Conservation (phyloP, 441 rosid genomes). For the Croton setiger region DNA sequence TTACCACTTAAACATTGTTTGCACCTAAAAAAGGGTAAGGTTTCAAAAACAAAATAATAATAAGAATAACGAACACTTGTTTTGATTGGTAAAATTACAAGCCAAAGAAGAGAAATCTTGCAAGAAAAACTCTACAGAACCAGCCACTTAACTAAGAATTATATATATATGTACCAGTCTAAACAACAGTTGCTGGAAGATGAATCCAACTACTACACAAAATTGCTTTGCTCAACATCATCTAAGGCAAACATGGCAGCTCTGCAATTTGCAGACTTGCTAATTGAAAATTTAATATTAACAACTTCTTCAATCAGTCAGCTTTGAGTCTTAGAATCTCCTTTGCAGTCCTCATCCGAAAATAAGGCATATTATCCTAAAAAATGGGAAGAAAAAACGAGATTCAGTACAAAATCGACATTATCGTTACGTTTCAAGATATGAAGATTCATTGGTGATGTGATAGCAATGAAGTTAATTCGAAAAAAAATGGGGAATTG, state of each 20-base stretch:
- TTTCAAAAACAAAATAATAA: background rate
- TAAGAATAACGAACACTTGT: background rate
- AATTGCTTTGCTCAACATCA: constrained; percentile 10
- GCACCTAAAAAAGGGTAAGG: background rate
- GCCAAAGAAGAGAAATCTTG: background rate
- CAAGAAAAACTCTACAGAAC: background rate
- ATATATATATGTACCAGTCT: background rate
- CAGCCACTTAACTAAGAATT: background rate
- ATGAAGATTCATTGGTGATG: background rate
- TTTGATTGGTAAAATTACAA: background rate
- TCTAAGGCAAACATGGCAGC: background rate
- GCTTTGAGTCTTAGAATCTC: constrained; percentile 80
- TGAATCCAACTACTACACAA: constrained; percentile 3
- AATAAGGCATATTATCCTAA: constrained; percentile 84
- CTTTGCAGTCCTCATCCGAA: constrained; percentile 77
- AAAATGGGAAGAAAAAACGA: constrained; percentile 6
- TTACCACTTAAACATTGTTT: too few relatives aligned
- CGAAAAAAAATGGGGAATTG: background rate
- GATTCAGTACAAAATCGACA: background rate
- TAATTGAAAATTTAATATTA: background rate
- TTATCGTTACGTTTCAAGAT: background rate
- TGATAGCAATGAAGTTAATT: background rate
- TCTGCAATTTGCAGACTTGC: constrained; percentile 7
- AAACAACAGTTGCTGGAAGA: background rate
- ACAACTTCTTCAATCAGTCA: constrained; percentile 34